A percentile compares a stretch with the other conserved stretches of the same genome.
Conservation (phyloP, 768 basidiomycete species). For the Boletus rufocinnamomeus region DNA sequence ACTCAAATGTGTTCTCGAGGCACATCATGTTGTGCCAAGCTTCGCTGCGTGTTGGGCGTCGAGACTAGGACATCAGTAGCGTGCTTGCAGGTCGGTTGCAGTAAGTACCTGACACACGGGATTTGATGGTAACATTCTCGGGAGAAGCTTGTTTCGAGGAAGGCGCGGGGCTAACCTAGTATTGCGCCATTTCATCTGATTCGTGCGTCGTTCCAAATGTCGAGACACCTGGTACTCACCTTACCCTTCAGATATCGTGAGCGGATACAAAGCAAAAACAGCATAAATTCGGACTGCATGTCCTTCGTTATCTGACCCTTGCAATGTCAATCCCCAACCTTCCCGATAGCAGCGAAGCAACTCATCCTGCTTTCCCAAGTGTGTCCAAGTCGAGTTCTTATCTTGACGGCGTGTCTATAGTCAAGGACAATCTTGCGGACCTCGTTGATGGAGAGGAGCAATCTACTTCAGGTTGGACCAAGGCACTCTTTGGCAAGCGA, state of each 20-base stretch:
- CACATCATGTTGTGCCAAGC: background rate
- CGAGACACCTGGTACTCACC: no score
- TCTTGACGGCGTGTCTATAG: background rate
- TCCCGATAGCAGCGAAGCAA: background rate
- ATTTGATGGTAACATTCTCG: background rate
- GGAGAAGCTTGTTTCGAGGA: background rate
- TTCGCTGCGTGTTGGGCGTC: no score
- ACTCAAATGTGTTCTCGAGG: background rate
- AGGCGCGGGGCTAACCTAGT: no score
- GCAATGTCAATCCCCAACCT: background rate
- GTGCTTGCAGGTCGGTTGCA: background rate
- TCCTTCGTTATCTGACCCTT: background rate
- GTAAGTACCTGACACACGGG: background rate
- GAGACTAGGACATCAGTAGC: no score
- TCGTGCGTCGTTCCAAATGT: no score
- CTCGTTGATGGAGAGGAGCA: slow-evolving; percentile 11
- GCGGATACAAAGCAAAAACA: no score
- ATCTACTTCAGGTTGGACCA: background rate
- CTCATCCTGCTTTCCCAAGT: background rate
- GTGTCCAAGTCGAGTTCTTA: background rate
- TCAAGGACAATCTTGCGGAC: background rate
- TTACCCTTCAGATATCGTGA: no score
- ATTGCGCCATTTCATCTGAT: background rate
- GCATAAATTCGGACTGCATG: background rate
- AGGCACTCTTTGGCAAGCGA: background rate